A percentile compares a stretch with the other conserved stretches of the same genome.
These are phyloP conservation scores for Psilocybe cubensis DNA, from an alignment of 768 basidiomycete species.

Conservation along the genomic window DNA sequence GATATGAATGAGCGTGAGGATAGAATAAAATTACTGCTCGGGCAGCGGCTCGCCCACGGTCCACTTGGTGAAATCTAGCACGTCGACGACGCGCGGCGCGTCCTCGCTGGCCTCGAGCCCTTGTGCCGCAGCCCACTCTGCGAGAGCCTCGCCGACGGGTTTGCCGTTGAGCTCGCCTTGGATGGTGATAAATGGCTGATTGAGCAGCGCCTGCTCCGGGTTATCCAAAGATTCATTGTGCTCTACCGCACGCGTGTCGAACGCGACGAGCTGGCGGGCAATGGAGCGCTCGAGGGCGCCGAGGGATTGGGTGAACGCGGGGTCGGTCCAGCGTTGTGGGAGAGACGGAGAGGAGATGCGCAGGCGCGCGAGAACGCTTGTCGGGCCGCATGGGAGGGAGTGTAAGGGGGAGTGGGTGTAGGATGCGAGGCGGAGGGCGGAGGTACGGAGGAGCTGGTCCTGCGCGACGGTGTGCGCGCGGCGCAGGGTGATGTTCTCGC, in stretches of 20 bases:
- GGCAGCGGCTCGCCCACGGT: constrained; percentile 50
- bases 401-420: constrained; percentile 66
- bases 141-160: constrained; percentile 49
- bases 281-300: constrained; percentile 70
- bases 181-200: constrained; percentile 76
- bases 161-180: constrained; percentile 53
- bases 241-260: constrained; percentile 64
- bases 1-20: too few species aligned
- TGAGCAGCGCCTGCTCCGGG: constrained; percentile 59
- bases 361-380: constrained; percentile 61
- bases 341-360: constrained; percentile 45
- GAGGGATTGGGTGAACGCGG: constrained; percentile 59
- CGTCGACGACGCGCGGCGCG: constrained; percentile 41
- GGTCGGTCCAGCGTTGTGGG: constrained; percentile 42
- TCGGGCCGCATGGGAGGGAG: constrained; percentile 55
- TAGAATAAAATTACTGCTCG: neutral
- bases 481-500: constrained; percentile 77
- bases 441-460: constrained; percentile 31
- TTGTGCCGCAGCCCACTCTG: constrained; percentile 56
- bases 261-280: constrained; percentile 86
- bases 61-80: constrained; percentile 67
- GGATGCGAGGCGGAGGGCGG: constrained; percentile 49
- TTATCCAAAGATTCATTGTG: constrained; percentile 28
- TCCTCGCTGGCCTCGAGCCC: constrained; percentile 42
- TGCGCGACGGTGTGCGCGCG: constrained; percentile 55